Evolutionary conservation across 495 filamentous ascomycete species (phyloP).

Genomic region (Aspergillus asperescens): DNA sequence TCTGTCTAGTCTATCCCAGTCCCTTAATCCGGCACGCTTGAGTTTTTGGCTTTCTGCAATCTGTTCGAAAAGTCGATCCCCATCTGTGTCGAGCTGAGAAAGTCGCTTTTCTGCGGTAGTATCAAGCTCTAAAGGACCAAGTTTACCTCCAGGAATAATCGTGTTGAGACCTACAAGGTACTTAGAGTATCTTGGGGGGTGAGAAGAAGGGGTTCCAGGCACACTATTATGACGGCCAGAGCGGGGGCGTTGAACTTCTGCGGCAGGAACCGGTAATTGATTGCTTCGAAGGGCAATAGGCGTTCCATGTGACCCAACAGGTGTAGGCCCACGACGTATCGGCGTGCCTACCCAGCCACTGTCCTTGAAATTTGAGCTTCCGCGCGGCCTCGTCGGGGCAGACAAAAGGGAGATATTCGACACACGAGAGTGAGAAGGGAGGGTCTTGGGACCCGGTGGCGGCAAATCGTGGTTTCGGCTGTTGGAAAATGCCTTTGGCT

Average conservation of each 20-base stretch:
- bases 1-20: slow-evolving; percentile 56
- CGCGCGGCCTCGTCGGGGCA: slow-evolving; percentile 57
- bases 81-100: slow-evolving; percentile 50
- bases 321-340: slow-evolving; percentile 34
- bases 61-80: slow-evolving; percentile 48
- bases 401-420: slow-evolving; percentile 48
- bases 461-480: slow-evolving; percentile 28
- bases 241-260: slow-evolving; percentile 31
- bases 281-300: slow-evolving; percentile 43
- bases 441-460: slow-evolving; percentile 38
- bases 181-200: slow-evolving; percentile 46
- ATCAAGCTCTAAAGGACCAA: slow-evolving; percentile 36
- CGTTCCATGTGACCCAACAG: slow-evolving; percentile 27
- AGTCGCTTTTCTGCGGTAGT: slow-evolving; percentile 42
- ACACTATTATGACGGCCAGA: slow-evolving; percentile 46
- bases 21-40: slow-evolving; percentile 47
- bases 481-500: slow-evolving; percentile 34
- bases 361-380: slow-evolving; percentile 38
- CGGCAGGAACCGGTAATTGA: slow-evolving; percentile 25
- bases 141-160: slow-evolving; percentile 49
- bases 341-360: slow-evolving; percentile 33
- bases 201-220: slow-evolving; percentile 44
- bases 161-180: slow-evolving; percentile 48
- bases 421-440: slow-evolving; percentile 45
- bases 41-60: slow-evolving; percentile 51